Conservation (phyloP, 164 flowering plant genomes). For the Hamamelis virginiana region DNA sequence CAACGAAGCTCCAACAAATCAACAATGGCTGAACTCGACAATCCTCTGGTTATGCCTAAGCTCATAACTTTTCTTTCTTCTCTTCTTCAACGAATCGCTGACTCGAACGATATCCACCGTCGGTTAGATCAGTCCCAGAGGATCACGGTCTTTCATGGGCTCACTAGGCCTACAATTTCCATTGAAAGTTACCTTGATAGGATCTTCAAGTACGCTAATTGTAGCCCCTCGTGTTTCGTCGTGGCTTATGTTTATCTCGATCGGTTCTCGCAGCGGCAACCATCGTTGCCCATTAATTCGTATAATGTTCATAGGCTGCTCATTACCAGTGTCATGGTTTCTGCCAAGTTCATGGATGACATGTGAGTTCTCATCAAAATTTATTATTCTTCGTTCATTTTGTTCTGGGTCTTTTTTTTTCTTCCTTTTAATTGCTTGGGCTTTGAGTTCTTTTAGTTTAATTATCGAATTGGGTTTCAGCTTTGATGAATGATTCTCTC, state of each 20-base stretch:
- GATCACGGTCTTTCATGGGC: constrained; percentile 60
- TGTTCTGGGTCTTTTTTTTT: not conserved
- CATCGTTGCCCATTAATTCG: constrained; percentile 55
- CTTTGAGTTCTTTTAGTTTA: too few species aligned
- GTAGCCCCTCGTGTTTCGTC: constrained; percentile 66
- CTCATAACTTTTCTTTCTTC: constrained; percentile 57
- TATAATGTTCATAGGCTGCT: constrained; percentile 67
- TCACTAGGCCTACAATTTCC: constrained; percentile 51
- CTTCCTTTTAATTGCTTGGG: too few species aligned
- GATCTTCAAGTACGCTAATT: constrained; percentile 72
- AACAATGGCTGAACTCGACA: constrained; percentile 46
- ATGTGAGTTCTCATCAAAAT: constrained; percentile 35
- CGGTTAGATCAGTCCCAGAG: constrained; percentile 36
- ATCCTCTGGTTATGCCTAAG: constrained; percentile 34
- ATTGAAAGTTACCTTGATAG: constrained; percentile 58
- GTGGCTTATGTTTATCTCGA: constrained; percentile 72
- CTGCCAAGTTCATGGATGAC: constrained; percentile 81
- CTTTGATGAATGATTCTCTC: too few species aligned
- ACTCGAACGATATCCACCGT: constrained; percentile 45
- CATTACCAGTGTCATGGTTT: constrained; percentile 67
- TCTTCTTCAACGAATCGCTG: constrained; percentile 48
- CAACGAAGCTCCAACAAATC: constrained; percentile 12
- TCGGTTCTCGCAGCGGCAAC: constrained; percentile 54
- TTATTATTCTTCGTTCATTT: too few species aligned
- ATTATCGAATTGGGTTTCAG: too few species aligned